phyloP scores from a whole-genome alignment of 257 asterid species.

The Nicotiana sylvestris region DNA sequence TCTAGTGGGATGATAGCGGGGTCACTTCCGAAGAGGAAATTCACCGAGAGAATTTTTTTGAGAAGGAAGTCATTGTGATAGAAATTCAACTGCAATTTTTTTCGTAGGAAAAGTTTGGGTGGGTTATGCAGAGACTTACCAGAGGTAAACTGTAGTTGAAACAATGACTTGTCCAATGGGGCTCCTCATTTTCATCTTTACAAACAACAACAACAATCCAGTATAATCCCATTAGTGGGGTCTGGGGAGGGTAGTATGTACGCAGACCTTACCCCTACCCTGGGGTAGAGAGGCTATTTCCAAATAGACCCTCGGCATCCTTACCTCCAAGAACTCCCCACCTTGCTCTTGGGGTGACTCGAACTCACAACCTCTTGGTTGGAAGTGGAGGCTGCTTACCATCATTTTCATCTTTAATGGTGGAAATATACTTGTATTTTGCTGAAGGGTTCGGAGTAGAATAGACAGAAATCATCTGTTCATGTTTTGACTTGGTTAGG shows the following conservation, averaged over 20 bases:
- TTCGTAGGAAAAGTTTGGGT: not conserved
- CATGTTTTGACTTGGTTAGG: not conserved
- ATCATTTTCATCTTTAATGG: not conserved
- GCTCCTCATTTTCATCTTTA: not conserved
- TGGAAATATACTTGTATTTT: not conserved
- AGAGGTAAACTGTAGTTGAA: not conserved
- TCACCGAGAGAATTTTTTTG: too few species aligned
- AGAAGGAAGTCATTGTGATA: too few species aligned
- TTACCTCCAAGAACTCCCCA: too few species aligned
- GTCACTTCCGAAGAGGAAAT: not conserved
- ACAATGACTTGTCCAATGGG: not conserved
- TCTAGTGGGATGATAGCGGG: not conserved
- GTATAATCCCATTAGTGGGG: too few species aligned
- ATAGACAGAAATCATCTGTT: not conserved
- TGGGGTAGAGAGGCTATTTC: too few species aligned
- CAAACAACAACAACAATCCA: too few species aligned
- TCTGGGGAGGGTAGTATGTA: too few species aligned
- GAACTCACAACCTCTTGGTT: too few species aligned
- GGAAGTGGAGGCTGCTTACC: too few species aligned
- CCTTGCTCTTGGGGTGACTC: too few species aligned
- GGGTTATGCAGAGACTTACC: not conserved
- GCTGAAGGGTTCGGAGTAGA: not conserved
- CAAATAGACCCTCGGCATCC: too few species aligned
- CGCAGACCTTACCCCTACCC: too few species aligned
- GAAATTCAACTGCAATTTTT: not conserved